A percentile compares a stretch with the other conserved stretches of the same genome.
Evolutionary conservation across 208 protist genomes (phyloP).

Genomic region (Acanthamoeba castellanii): DNA sequence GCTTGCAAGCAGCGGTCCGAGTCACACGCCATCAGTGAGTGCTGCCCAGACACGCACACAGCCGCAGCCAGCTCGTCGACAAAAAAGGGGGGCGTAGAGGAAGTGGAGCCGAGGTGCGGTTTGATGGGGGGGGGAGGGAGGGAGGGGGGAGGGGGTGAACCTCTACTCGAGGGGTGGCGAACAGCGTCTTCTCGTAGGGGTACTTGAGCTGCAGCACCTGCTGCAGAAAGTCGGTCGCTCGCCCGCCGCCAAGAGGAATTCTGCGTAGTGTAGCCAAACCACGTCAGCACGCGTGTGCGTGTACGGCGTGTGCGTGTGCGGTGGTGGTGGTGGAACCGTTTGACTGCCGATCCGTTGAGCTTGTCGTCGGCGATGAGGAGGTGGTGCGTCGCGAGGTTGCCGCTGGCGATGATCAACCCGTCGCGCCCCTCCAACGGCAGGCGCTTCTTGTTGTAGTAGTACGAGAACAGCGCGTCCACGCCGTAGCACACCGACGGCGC

Average conservation of each 20-base stretch:
- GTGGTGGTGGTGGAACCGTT: conserved; percentile 21
- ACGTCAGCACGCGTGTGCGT: background rate
- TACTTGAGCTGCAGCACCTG: conserved; percentile 53
- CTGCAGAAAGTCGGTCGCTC: background rate
- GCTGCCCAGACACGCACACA: background rate
- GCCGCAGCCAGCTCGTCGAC: too few species aligned
- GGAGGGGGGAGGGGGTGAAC: background rate
- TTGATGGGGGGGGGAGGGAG: background rate
- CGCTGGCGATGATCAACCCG: background rate
- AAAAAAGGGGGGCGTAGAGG: too few species aligned
- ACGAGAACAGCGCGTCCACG: conserved; percentile 59
- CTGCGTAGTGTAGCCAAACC: background rate
- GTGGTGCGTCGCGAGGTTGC: background rate
- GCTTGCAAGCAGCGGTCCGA: background rate
- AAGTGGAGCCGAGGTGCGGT: too few species aligned
- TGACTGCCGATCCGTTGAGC: background rate
- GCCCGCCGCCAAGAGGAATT: background rate
- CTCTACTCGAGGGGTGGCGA: background rate
- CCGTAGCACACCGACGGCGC: conserved; percentile 67
- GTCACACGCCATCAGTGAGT: background rate
- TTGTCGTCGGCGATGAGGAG: background rate
- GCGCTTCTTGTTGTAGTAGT: conserved; percentile 64
- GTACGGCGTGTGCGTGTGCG: too few species aligned
- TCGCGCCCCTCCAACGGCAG: background rate
- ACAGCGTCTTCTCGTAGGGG: background rate